Evolutionary conservation across 2,329 filamentous ascomycete species (phyloP).

Genomic region (Pseudopyrenochaeta lycopersici): DNA sequence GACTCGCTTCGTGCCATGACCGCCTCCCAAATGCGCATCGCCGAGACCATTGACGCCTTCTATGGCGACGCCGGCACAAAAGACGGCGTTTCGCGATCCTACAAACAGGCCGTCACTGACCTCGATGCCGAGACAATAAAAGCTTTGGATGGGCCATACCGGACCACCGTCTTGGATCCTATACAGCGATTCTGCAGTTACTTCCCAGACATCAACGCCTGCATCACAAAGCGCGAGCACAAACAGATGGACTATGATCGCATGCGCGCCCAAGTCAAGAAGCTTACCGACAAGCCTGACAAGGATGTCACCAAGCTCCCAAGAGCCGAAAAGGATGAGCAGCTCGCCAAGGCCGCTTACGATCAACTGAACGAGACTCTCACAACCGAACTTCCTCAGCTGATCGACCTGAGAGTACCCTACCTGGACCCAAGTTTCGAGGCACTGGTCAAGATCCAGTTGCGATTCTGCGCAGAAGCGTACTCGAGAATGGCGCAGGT

Average conservation of each 20-base stretch:
- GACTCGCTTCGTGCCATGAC: slow-evolving; percentile 99
- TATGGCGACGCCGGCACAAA: slow-evolving; percentile 95
- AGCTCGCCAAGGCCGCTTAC: slow-evolving; percentile 92
- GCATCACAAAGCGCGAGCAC: slow-evolving; percentile 98
- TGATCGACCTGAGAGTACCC: slow-evolving; percentile 95
- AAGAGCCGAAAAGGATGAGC: slow-evolving; percentile 93
- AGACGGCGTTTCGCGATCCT: slow-evolving; percentile 94
- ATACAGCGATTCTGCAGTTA: slow-evolving; percentile 97
- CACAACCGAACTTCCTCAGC: slow-evolving; percentile 88
- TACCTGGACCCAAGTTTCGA: slow-evolving; percentile 98
- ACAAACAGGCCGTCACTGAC: slow-evolving; percentile 98
- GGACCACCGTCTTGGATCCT: slow-evolving; percentile 92
- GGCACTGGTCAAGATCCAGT: slow-evolving; percentile 96
- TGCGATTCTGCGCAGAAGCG: slow-evolving; percentile 96
- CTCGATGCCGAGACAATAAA: slow-evolving; percentile 98
- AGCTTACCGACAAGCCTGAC: slow-evolving; percentile 96
- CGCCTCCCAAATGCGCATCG: slow-evolving; percentile 98
- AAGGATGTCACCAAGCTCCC: slow-evolving; percentile 98
- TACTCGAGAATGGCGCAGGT: slow-evolving; percentile 99
- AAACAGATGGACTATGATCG: slow-evolving; percentile 98
- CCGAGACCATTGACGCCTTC: slow-evolving; percentile 98
- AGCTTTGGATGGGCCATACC: slow-evolving; percentile 93
- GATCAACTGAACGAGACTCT: slow-evolving; percentile 98
- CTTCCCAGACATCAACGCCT: slow-evolving; percentile 98
- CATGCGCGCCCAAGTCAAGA: slow-evolving; percentile 94